Evolutionary conservation across 306 rosid genomes (phyloP).

Genomic region (Abrus precatorius): DNA sequence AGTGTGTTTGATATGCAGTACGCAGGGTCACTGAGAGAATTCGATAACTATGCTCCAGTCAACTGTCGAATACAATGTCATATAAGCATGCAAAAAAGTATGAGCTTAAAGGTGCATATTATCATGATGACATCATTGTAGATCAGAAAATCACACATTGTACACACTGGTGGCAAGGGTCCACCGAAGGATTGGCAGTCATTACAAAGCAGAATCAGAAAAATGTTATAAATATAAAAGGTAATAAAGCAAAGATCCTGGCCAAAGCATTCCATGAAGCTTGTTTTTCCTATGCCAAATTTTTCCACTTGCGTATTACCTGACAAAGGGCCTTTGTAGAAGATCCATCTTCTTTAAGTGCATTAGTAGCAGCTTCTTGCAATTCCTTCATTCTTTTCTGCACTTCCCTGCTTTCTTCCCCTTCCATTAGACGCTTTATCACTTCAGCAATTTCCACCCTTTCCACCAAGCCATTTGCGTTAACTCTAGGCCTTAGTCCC

Average conservation of each 20-base stretch:
- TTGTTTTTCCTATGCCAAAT: background rate
- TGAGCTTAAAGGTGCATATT: background rate
- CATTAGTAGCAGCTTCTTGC: conserved; percentile 20
- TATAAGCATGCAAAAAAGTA: background rate
- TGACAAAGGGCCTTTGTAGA: conserved; percentile 38
- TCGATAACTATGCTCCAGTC: background rate
- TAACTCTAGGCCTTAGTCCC: conserved; percentile 32
- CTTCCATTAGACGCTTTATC: conserved; percentile 36
- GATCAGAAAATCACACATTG: background rate
- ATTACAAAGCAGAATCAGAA: background rate
- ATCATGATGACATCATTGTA: background rate
- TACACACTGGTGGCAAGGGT: background rate
- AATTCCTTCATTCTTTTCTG: conserved; percentile 10
- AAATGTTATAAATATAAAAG: no score
- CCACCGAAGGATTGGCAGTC: no score
- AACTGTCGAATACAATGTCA: background rate
- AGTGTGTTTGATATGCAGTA: no score
- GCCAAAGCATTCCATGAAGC: background rate
- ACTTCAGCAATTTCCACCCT: conserved; percentile 46
- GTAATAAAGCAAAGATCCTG: background rate
- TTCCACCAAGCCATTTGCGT: conserved; percentile 35
- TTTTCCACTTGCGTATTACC: conserved; percentile 43
- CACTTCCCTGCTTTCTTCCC: conserved; percentile 35
- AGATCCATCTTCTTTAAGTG: conserved; percentile 38
- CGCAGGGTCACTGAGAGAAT: no score